These are phyloP conservation scores for Ilyonectria mors-panacis DNA, from an alignment of 2,329 filamentous ascomycete genomes.

Conservation along the genomic window DNA sequence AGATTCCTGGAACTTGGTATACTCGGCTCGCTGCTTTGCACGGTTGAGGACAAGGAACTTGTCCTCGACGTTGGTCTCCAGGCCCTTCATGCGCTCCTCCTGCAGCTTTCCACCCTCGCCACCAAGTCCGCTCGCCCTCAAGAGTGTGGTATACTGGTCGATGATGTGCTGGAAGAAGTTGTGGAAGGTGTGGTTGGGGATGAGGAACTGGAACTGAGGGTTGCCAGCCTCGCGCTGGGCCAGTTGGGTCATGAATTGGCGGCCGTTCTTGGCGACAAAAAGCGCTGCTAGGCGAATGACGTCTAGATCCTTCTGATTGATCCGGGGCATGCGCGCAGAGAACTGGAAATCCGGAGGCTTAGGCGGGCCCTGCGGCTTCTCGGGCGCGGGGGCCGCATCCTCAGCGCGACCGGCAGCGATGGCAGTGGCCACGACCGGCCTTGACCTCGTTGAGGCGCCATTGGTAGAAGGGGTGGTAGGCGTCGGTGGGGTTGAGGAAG, in stretches of 20 bases:
- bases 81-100: conserved; percentile 78
- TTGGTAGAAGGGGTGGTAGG: conserved; percentile 89
- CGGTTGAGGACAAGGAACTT: conserved; percentile 85
- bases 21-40: conserved; percentile 89
- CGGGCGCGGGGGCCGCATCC: conserved; percentile 68
- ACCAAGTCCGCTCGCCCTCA: conserved; percentile 78
- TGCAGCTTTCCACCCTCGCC: conserved; percentile 78
- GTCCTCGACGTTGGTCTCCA: conserved; percentile 83
- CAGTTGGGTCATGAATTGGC: conserved; percentile 90
- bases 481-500: conserved; percentile 84
- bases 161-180: conserved; percentile 94
- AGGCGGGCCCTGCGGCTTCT: conserved; percentile 84
- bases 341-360: conserved; percentile 92
- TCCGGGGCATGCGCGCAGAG: conserved; percentile 96
- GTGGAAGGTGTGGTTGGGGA: conserved; percentile 95
- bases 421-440: conserved; percentile 82
- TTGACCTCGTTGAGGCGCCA: conserved; percentile 92
- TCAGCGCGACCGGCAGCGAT: conserved; percentile 82
- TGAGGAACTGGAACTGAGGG: conserved; percentile 95
- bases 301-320: conserved; percentile 92
- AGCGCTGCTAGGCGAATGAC: conserved; percentile 84
- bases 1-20: conserved; percentile 85
- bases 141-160: conserved; percentile 90
- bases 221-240: conserved; percentile 92
- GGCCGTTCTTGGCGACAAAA: conserved; percentile 93